Evolutionary conservation across 306 rosid species (phyloP), one percentile per base, ranked within the genome.

Genomic region (Quercus bicolor): DNA sequence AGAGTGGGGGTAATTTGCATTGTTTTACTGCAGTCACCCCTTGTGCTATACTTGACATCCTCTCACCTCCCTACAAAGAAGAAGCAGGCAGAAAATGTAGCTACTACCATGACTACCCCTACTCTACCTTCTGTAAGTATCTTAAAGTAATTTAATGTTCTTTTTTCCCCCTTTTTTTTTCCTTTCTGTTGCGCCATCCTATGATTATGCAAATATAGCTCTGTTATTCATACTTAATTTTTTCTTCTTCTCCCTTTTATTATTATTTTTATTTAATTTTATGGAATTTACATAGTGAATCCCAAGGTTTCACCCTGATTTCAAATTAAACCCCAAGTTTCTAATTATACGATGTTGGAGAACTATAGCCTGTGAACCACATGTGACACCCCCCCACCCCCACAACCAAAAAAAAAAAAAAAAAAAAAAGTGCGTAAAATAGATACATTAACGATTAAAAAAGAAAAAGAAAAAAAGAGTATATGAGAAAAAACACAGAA

Each of bases 1-100:
- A 82, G 48, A 79, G 73, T 3, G 97, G 98, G 29, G 98, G 98
- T 3, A 95, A 95, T 81, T 85, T 95, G 69, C 98, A 95, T 86
- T 88, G 91, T 80, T 95, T 95, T 84, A 91, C 97, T 11, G 97
- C 98, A 21, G 85, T 90, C 59, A 87, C 97, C 6, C 96, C 96
- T 31, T 92, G 98, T 81, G 98, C 98, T 5, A 84, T 95, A 83
- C 87, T 95, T 43, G 98, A 95, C 85, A 62, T 95, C 82, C 97
- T 95, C 53, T 68, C 97, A 0, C 98, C 98, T 70, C 92, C 98
- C 80, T 95, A 95, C 75, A 81, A 31, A 26, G 97, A 92, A 85
- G 80, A 88, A 45, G 90, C 83, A n/a, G 98, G 94, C 79, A 88
- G 98, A 91, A 89, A 77, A 82, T 95, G 98, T 75, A 84, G 97